Conservation (phyloP, 106 monocot species). For the Agapanthus africanus region DNA sequence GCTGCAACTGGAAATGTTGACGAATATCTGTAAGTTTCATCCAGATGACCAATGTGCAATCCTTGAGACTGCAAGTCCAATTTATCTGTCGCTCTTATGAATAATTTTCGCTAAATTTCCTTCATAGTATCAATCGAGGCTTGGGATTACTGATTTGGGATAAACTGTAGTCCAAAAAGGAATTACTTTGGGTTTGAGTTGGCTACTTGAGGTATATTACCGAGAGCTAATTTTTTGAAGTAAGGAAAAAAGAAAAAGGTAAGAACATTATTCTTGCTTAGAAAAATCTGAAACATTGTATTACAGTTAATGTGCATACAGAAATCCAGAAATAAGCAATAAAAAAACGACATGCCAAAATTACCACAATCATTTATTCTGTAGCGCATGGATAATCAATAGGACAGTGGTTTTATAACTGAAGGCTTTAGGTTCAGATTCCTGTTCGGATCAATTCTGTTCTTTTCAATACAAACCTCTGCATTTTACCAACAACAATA, state of each 20-base stretch:
- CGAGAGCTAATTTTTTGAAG: neutral
- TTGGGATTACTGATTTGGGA: no score
- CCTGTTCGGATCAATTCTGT: neutral
- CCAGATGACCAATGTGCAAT: slow-evolving; percentile 61
- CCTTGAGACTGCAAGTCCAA: slow-evolving; percentile 45
- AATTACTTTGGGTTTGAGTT: neutral
- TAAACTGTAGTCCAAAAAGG: neutral
- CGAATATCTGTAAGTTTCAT: slow-evolving; percentile 64
- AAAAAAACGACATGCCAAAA: no score
- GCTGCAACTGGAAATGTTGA: slow-evolving; percentile 92
- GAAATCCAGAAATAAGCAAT: neutral
- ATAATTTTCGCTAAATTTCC: no score
- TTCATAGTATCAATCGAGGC: no score
- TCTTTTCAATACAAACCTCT: neutral
- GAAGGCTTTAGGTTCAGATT: neutral
- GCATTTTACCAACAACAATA: no score
- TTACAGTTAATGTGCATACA: neutral
- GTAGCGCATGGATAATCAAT: no score
- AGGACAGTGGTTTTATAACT: neutral
- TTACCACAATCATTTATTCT: no score
- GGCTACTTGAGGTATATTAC: neutral
- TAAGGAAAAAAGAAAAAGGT: neutral
- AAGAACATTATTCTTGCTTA: neutral
- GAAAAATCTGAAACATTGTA: neutral
- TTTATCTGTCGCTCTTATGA: neutral